Percentiles rank a stretch among this genome's conserved stretches.
Evolutionary conservation across 331 rosid genomes (phyloP).

Genomic region (Malus hybrid): DNA sequence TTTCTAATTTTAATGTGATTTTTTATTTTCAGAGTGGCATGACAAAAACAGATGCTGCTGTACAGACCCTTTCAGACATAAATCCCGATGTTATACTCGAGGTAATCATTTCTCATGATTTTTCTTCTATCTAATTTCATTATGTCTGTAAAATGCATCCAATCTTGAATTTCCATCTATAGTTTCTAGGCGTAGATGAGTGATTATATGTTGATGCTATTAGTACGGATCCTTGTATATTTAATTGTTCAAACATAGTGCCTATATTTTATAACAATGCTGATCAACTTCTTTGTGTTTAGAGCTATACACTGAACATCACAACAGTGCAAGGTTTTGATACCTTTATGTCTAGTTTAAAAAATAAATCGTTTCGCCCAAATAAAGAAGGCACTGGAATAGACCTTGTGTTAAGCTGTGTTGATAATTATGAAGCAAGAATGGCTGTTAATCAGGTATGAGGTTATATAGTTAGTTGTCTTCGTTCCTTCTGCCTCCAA

Average conservation of each 20-base stretch:
- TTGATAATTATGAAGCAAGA: slow-evolving; percentile 98
- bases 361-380: slow-evolving; percentile 65
- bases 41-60: slow-evolving; percentile 98
- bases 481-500: background rate
- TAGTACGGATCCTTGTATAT: background rate
- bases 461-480: background rate
- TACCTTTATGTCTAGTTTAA: slow-evolving; percentile 67
- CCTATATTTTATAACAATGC: background rate
- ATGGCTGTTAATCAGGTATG: slow-evolving; percentile 98
- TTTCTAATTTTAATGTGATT: background rate
- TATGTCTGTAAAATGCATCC: background rate
- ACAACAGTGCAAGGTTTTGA: slow-evolving; percentile 89
- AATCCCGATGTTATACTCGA: slow-evolving; percentile 94
- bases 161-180: background rate
- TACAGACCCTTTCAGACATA: slow-evolving; percentile 88
- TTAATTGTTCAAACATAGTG: background rate
- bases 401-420: slow-evolving; percentile 95
- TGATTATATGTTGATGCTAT: background rate
- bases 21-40: slow-evolving; percentile 56
- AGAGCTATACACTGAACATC: slow-evolving; percentile 94
- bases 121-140: slow-evolving; percentile 3
- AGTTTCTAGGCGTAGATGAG: background rate
- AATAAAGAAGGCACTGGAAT: slow-evolving; percentile 72
- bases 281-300: slow-evolving; percentile 23
- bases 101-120: slow-evolving; percentile 29